Evolutionary conservation across 345 rosid species (phyloP), one percentile per base, ranked within the genome.

Genomic region (Citrus sinensis): DNA sequence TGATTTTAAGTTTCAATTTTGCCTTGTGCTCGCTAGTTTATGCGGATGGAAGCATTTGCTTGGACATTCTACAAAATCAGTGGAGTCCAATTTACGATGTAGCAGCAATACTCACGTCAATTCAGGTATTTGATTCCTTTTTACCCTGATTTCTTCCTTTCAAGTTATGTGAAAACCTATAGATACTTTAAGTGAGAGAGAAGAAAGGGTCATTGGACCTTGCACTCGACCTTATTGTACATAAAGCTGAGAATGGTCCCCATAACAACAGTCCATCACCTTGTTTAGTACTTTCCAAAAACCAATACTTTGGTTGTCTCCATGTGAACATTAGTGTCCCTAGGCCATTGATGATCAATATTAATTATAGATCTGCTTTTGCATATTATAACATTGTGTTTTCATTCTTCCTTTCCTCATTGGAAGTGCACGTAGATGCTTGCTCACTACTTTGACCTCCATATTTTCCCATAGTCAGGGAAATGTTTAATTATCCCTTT

Each of bases 81-180:
- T 92, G 97, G 97, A 87, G 92, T 83, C 97, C 97, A 1, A 92
- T 92, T 49, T 92, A 92, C 69, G 97, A 92, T 76, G 97, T 90
- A 4, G 97, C 97, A 25, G 97, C 97, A 27, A 92, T 92, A 62
- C 91, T 92, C 59, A 92, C 97, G 25, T 92, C 97, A 49, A 89
- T 92, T 79, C 97, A 92, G 97, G 97, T 92, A 78, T 60, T 13
- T 0, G 7, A 1, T 39, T 58, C 9, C 71, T 34, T 56, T 24
- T 69, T n/a, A 9, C 42, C 40, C 27, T 42, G 4, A 17, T n/a
- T 76, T 25, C 20, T 20, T 46, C 4, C 20, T 39, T 30, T 66
- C 37, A 30, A 9, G 69, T 54, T 70, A 35, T 37, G 29, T 30
- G 67, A 29, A 22, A 4, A 59, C 62, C 19, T 19, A 17, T 60